These are phyloP conservation scores for Hygrophorus pudorinus DNA, from an alignment of 768 basidiomycete species.

Conservation along the genomic window DNA sequence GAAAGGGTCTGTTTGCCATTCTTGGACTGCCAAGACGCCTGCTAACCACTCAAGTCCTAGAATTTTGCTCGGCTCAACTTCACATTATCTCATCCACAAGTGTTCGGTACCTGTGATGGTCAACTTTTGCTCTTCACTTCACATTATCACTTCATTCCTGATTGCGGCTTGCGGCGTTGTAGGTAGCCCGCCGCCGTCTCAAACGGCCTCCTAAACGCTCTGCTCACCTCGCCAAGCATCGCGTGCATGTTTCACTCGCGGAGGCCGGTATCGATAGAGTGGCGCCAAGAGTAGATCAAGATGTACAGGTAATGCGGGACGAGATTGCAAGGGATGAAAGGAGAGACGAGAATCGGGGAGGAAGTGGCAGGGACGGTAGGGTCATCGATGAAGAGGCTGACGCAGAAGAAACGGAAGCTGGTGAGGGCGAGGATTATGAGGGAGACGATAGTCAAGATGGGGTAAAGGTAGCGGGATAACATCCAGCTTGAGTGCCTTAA, in stretches of 20 bases:
- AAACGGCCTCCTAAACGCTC: slow-evolving; percentile 77
- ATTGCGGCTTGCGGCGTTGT: not conserved
- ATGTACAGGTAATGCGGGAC: slow-evolving; percentile 73
- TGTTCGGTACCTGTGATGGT: slow-evolving; percentile 95
- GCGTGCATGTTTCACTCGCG: slow-evolving; percentile 76
- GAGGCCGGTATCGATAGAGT: slow-evolving; percentile 85
- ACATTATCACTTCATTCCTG: slow-evolving; percentile 1
- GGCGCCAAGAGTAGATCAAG: slow-evolving; percentile 75
- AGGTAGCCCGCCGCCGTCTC: slow-evolving; percentile 78
- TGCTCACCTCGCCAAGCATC: slow-evolving; percentile 74
- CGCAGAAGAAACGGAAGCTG: slow-evolving; percentile 12
- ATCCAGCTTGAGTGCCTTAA: too few relatives aligned
- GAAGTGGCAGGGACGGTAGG: slow-evolving; percentile 18
- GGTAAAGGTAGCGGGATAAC: slow-evolving; percentile 25
- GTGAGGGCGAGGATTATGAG: slow-evolving; percentile 14
- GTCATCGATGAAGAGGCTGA: slow-evolving; percentile 13
- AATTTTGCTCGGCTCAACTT: slow-evolving; percentile 89
- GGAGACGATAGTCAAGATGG: slow-evolving; percentile 1
- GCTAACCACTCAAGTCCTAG: slow-evolving; percentile 25
- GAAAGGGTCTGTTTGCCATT: slow-evolving; percentile 58
- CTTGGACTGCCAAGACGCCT: not conserved
- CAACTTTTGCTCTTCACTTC: slow-evolving; percentile 6
- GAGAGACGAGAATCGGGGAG: slow-evolving; percentile 27
- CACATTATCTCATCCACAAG: slow-evolving; percentile 90
- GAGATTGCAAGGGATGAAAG: slow-evolving; percentile 61